A percentile compares a stretch with the other conserved stretches of the same genome.
These are phyloP conservation scores for Xanthoceras sorbifolium DNA, from an alignment of 345 rosid genomes.

Conservation along the genomic window DNA sequence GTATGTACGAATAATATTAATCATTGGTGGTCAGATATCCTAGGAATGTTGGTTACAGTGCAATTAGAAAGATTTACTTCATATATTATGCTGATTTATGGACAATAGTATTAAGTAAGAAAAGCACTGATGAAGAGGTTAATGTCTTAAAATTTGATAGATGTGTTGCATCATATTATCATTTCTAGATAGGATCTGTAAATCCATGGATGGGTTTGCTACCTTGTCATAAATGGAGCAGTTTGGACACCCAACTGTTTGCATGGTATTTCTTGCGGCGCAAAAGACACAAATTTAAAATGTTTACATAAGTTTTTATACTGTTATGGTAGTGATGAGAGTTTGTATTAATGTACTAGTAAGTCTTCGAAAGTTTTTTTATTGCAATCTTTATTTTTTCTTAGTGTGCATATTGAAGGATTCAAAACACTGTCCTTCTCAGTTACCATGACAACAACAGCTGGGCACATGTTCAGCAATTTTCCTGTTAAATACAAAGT, in stretches of 20 bases:
- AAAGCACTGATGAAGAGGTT: not conserved
- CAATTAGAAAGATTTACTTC: not conserved
- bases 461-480: not conserved
- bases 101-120: not conserved
- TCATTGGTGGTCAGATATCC: not conserved
- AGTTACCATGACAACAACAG: not conserved
- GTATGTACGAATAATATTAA: not conserved
- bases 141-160: not conserved
- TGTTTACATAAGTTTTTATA: not conserved
- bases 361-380: not conserved
- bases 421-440: not conserved
- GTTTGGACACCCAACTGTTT: not conserved
- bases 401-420: not conserved
- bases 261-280: not conserved
- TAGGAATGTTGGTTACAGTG: not conserved
- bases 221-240: not conserved
- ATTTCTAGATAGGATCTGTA: not conserved
- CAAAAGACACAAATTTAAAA: not conserved
- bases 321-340: not conserved
- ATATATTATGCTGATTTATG: conserved; percentile 1
- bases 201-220: not conserved
- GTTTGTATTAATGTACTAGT: not conserved
- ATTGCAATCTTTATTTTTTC: not conserved
- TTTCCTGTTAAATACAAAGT: not conserved
- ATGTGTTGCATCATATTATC: not conserved